These are phyloP conservation scores for Teunomyces pallodes DNA, from an alignment of 805 yeast species.

Conservation along the genomic window DNA sequence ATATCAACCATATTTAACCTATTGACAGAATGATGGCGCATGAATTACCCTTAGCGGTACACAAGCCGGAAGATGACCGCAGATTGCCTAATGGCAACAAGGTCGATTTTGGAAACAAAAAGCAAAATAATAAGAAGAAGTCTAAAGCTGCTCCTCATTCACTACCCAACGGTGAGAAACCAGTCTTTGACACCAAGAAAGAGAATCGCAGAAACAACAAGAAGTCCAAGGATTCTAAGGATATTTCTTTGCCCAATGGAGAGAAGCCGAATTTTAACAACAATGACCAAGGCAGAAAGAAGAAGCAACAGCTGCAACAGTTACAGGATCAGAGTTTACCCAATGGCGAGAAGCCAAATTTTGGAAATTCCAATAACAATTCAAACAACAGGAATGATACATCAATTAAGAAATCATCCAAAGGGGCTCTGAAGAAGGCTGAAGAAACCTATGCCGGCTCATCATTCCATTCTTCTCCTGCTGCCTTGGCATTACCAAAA, in stretches of 20 bases:
- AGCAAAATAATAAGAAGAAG: constrained; percentile 7
- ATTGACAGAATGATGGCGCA: constrained; percentile 29
- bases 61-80: constrained; percentile 14
- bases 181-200: constrained; percentile 4
- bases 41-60: constrained; percentile 29
- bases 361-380: constrained; percentile 12
- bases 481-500: constrained; percentile 53
- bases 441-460: constrained; percentile 53
- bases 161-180: constrained; percentile 2
- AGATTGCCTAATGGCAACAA: constrained; percentile 28
- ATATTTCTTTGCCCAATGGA: constrained; percentile 27
- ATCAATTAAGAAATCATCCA: not conserved
- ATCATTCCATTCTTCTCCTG: constrained; percentile 55
- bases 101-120: constrained; percentile 28
- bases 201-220: constrained; percentile 1
- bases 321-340: constrained; percentile 19
- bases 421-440: constrained; percentile 3
- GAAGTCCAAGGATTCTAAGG: constrained; percentile 2
- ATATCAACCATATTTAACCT: not conserved
- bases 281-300: constrained; percentile 8
- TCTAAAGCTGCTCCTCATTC: not conserved
- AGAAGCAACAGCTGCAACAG: constrained; percentile 6
- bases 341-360: constrained; percentile 30
- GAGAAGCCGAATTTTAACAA: constrained; percentile 26
- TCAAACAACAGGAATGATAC: constrained; percentile 1